These are phyloP conservation scores for Plenodomus lindquistii DNA, from an alignment of 2,329 filamentous ascomycete species.

Conservation along the genomic window DNA sequence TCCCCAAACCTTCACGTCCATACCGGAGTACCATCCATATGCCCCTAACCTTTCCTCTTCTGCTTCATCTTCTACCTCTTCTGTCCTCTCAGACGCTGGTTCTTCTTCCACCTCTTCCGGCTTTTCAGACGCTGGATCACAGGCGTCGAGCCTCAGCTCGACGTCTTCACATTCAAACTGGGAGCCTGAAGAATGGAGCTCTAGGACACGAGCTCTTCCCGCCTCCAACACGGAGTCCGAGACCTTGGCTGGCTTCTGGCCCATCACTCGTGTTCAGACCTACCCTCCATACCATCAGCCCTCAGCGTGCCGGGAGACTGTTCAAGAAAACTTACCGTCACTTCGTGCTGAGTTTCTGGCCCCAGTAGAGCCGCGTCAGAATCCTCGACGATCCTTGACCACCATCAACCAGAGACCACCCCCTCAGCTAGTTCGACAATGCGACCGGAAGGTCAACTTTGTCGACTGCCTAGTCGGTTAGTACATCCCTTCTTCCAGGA, in stretches of 20 bases:
- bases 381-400: slow-evolving; percentile 61
- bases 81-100: slow-evolving; percentile 69
- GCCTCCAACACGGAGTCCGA: slow-evolving; percentile 27
- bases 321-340: slow-evolving; percentile 36
- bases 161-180: slow-evolving; percentile 63
- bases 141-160: slow-evolving; percentile 70
- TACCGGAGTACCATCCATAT: slow-evolving; percentile 59
- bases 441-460: slow-evolving; percentile 90
- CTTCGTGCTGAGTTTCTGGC: slow-evolving; percentile 51
- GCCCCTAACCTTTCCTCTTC: slow-evolving; percentile 73
- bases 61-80: slow-evolving; percentile 74
- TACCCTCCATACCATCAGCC: slow-evolving; percentile 41
- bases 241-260: slow-evolving; percentile 30
- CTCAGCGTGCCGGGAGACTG: slow-evolving; percentile 43
- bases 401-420: slow-evolving; percentile 64
- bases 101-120: slow-evolving; percentile 68
- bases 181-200: slow-evolving; percentile 44
- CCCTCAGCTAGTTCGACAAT: slow-evolving; percentile 80
- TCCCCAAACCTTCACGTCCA: slow-evolving; percentile 38
- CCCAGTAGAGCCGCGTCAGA: slow-evolving; percentile 65
- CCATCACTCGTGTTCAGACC: slow-evolving; percentile 42
- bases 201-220: slow-evolving; percentile 24
- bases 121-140: slow-evolving; percentile 70
- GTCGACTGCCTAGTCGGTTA: slow-evolving; percentile 98
- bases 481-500: slow-evolving; percentile 49